Evolutionary conservation across 495 filamentous ascomycete genomes (phyloP).

Genomic region (Clohesyomyces aquaticus): DNA sequence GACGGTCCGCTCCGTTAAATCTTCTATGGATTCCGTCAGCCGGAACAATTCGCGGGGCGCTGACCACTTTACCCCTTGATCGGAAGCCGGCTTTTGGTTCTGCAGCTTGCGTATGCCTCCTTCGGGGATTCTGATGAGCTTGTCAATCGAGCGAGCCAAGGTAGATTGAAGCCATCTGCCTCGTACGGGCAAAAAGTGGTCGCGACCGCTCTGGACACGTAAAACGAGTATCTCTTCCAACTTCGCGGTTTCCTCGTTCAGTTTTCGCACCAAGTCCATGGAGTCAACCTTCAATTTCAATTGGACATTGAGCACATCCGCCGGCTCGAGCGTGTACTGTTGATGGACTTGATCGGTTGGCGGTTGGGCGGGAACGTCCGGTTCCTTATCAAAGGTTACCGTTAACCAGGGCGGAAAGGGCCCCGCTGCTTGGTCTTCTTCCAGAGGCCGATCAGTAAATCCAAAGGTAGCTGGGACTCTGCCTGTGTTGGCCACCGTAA

Average conservation of each 20-base stretch:
- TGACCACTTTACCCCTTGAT: conserved; percentile 59
- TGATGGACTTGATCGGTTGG: conserved; percentile 43
- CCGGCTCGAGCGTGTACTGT: conserved; percentile 71
- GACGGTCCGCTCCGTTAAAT: conserved; percentile 69
- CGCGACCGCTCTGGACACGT: conserved; percentile 80
- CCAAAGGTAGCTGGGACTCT: conserved; percentile 72
- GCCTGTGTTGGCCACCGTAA: conserved; percentile 93
- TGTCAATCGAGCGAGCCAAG: conserved; percentile 80
- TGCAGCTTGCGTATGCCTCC: conserved; percentile 64
- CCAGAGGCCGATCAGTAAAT: conserved; percentile 71
- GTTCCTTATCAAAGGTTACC: conserved; percentile 60
- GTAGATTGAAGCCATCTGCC: conserved; percentile 79
- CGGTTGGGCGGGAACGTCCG: conserved; percentile 48
- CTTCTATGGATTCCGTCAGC: conserved; percentile 81
- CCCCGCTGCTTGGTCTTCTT: conserved; percentile 49
- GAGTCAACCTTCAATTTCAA: conserved; percentile 66
- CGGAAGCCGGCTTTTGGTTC: conserved; percentile 47
- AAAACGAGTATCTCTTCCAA: conserved; percentile 89
- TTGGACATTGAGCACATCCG: conserved; percentile 74
- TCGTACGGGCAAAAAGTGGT: conserved; percentile 85
- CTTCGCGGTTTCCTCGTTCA: conserved; percentile 68
- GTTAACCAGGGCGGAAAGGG: conserved; percentile 66
- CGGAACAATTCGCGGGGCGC: conserved; percentile 85
- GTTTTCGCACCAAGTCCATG: conserved; percentile 62
- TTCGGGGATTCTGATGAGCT: conserved; percentile 82